Conservation (phyloP, 2,329 filamentous ascomycete genomes). For the Sclerotinia minor region DNA sequence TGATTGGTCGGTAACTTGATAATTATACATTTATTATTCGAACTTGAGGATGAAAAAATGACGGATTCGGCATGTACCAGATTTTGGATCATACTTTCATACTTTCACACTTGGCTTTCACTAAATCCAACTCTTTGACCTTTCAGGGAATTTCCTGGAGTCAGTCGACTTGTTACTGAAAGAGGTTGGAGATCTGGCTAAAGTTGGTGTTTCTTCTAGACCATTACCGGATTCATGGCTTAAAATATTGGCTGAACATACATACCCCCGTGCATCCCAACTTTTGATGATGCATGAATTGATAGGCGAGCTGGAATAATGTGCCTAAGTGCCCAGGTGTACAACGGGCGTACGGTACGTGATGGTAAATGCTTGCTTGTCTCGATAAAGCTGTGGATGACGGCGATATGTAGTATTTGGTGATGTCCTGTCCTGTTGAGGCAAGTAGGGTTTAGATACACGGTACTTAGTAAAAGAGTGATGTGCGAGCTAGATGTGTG, state of each 20-base stretch:
- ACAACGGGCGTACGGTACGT: conserved; percentile 11
- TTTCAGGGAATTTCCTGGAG: background rate
- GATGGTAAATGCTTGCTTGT: background rate
- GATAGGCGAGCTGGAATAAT: conserved; percentile 12
- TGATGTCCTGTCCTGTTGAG: background rate
- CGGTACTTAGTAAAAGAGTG: too few relatives aligned
- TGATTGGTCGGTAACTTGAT: background rate
- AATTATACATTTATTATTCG: background rate
- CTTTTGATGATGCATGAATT: background rate
- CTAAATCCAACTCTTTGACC: background rate
- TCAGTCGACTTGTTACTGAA: background rate
- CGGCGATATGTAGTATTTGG: background rate
- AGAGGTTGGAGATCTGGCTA: background rate
- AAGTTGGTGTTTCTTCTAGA: background rate
- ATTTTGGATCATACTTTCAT: too few relatives aligned
- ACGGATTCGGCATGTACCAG: background rate
- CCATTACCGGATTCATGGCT: background rate
- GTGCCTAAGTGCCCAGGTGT: background rate
- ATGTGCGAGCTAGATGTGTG: too few relatives aligned
- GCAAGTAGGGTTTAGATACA: background rate
- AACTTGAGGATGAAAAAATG: background rate
- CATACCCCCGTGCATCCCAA: background rate
- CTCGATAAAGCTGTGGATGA: background rate
- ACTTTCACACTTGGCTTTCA: background rate
- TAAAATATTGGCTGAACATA: conserved; percentile 7